Evolutionary conservation across 2,329 filamentous ascomycete species (phyloP).

Genomic region (Decorospora gaudefroyi): DNA sequence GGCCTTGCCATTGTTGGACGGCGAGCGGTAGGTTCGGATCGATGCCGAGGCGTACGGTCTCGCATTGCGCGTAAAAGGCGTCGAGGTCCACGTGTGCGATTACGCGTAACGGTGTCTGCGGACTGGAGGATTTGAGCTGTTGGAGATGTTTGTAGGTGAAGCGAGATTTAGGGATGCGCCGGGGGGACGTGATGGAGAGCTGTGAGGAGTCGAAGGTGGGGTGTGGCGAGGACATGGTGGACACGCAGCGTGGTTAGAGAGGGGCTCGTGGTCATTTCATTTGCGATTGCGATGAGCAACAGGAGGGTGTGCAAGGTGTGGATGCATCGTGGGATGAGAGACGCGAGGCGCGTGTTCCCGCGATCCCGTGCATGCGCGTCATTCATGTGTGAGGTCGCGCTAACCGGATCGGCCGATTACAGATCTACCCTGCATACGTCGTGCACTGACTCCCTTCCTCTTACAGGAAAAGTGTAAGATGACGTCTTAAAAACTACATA

Average conservation of each 20-base stretch:
- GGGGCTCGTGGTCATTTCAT: too few species aligned
- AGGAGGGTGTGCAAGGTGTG: background rate
- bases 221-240: constrained; percentile 55
- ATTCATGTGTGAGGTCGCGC: constrained; percentile 33
- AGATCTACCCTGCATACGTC: too few species aligned
- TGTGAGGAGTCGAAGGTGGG: constrained; percentile 55
- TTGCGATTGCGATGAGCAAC: too few species aligned
- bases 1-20: constrained; percentile 91
- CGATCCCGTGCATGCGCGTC: constrained; percentile 43
- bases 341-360: constrained; percentile 36
- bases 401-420: constrained; percentile 20
- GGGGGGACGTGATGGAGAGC: constrained; percentile 44
- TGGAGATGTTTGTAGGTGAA: constrained; percentile 86
- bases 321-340: constrained; percentile 3
- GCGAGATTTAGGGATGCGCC: constrained; percentile 60
- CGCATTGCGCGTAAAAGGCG: constrained; percentile 94
- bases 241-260: too few species aligned
- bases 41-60: constrained; percentile 81
- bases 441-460: too few species aligned
- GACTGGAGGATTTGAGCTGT: constrained; percentile 71
- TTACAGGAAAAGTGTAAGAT: too few species aligned
- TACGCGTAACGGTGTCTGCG: constrained; percentile 78
- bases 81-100: constrained; percentile 94
- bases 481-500: too few species aligned
- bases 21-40: constrained; percentile 79